phyloP scores from a whole-genome alignment of 257 asterid genomes.

The Verbena officinalis region DNA sequence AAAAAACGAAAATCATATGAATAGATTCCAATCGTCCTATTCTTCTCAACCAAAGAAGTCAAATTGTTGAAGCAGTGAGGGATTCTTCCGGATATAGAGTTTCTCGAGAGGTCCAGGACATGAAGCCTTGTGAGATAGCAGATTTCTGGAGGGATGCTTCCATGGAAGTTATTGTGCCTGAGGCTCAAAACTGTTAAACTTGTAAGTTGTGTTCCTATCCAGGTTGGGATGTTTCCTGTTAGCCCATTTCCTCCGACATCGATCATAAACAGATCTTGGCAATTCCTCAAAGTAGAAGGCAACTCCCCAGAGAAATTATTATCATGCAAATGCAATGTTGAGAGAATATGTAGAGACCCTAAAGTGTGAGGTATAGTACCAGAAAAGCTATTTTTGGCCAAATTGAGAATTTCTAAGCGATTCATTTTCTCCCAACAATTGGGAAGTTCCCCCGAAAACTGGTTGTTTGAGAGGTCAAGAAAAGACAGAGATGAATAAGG shows the following conservation, averaged over 20 bases:
- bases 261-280: constrained; percentile 18
- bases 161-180: constrained; percentile 29
- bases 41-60: neutral
- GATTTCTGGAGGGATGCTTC: constrained; percentile 37
- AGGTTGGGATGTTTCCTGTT: constrained; percentile 33
- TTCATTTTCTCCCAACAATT: constrained; percentile 32
- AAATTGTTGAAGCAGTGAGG: constrained; percentile 42
- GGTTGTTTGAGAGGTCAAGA: constrained; percentile 36
- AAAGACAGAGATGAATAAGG: neutral
- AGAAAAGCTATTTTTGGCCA: constrained; percentile 29
- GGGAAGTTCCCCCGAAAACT: constrained; percentile 35
- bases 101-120: constrained; percentile 44
- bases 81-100: constrained; percentile 35
- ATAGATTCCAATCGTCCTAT: neutral
- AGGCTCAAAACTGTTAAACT: constrained; percentile 25
- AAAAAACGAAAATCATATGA: too few relatives aligned
- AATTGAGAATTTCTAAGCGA: constrained; percentile 6
- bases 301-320: constrained; percentile 39
- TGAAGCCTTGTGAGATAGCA: constrained; percentile 39
- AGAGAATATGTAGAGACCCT: neutral
- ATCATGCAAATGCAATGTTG: constrained; percentile 23
- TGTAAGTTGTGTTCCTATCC: constrained; percentile 26
- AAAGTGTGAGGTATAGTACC: constrained; percentile 32
- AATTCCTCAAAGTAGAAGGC: constrained; percentile 35
- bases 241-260: constrained; percentile 45